Evolutionary conservation across 257 asterid genomes (phyloP).

Genomic region (Capsicum pubescens): DNA sequence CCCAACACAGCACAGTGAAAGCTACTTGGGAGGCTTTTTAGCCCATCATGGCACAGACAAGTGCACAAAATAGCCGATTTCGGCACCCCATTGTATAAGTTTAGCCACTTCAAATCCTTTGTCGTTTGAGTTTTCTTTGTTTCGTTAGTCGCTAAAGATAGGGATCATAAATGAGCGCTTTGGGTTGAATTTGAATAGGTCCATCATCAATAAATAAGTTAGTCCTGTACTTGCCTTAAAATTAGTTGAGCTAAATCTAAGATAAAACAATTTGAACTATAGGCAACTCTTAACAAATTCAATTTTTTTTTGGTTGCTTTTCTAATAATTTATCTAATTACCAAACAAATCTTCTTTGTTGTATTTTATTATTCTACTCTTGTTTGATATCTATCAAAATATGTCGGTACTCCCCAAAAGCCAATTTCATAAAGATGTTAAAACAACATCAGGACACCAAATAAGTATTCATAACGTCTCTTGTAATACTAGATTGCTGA

Average conservation of each 20-base stretch:
- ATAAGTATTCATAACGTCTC: background rate
- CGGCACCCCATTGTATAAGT: background rate
- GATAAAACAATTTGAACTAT: too few species aligned
- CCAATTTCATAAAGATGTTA: background rate
- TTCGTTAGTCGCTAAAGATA: background rate
- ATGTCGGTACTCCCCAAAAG: too few species aligned
- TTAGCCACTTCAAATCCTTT: background rate
- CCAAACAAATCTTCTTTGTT: too few species aligned
- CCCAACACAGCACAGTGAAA: too few species aligned
- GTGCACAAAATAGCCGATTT: background rate
- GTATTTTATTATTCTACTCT: too few species aligned
- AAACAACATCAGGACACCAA: slow-evolving; percentile 6
- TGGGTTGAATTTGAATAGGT: background rate
- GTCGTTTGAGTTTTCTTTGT: background rate
- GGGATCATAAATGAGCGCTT: background rate
- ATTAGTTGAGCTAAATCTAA: background rate
- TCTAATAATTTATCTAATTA: too few species aligned
- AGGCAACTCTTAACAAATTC: too few species aligned
- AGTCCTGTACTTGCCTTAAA: background rate
- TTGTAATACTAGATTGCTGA: background rate
- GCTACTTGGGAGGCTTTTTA: too few species aligned
- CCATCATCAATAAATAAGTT: background rate
- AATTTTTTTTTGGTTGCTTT: too few species aligned
- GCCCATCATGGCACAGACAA: too few species aligned
- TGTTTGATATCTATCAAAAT: too few species aligned